Base-by-base conservation (phyloP, 495 filamentous ascomycete genomes). In the Penicillium bialowiezense region DNA sequence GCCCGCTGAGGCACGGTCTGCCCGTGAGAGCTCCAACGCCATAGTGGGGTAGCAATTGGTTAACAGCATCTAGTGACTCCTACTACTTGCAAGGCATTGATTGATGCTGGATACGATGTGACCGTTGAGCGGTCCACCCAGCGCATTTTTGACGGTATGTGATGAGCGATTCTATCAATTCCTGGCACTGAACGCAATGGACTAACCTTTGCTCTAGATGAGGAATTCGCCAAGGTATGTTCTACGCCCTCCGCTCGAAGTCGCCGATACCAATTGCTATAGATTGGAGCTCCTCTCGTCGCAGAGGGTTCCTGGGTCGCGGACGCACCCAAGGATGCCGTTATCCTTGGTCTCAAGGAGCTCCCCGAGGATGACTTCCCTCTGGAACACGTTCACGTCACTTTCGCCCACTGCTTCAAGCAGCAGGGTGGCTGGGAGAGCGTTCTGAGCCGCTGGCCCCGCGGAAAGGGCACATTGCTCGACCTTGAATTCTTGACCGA, bases 401-500 rank as follows among this genome's bases (percentile, higher is more conserved):
- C 90, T 53, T 96, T 96, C 58, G 88, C 84, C 33, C 78, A 82
- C 61, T 88, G 81, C 72, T 95, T 90, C 75, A 96, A 96, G 78
- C 72, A 86, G 57, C 93, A 97, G 70, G 82, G 72, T 38, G 89
- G 88, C 18, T 97, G 91, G 91, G 84, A 88, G 52, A 75, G 80
- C 9, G 87, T 90, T 17, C 81, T 98, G 12, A 78, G 83, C 44
- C 78, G 92, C 36, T 97, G 91, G 72, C 79, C 87, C 7, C 78
- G 85, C 23, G 93, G 91, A 24, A 86, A 85, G 37, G 92, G 92
- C 41, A 87, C 81, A 7, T 81, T 98, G 19, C 79, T 91, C 37
- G 92, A 98, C 57, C 77, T 98, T 45, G 92, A 98, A 63, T 97
- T 97, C 69, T 73, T 97, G n/a, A 81, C 83, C 14, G 88, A 96